phyloP scores from a whole-genome alignment of 257 asterid genomes.

The Misopates orontium region DNA sequence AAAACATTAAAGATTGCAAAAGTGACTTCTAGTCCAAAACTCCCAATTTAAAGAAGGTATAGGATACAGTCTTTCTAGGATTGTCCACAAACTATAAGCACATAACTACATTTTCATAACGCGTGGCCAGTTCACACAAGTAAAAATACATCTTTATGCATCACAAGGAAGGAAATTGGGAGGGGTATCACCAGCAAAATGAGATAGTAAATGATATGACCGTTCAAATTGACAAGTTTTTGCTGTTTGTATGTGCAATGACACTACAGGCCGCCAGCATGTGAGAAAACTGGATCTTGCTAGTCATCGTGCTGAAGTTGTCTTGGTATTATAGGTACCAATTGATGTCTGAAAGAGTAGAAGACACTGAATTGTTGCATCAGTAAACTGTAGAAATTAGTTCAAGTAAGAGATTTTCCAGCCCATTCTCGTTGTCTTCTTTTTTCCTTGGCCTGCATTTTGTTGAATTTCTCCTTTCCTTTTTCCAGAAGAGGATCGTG shows the following conservation, averaged over 20 bases:
- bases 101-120: too few species aligned
- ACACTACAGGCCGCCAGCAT: background rate
- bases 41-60: too few species aligned
- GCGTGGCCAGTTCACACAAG: slow-evolving; percentile 8
- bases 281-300: background rate
- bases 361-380: background rate
- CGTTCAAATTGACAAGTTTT: slow-evolving; percentile 5
- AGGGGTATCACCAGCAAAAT: slow-evolving; percentile 14
- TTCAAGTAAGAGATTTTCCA: slow-evolving; percentile 80
- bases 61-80: too few species aligned
- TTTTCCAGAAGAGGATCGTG: slow-evolving; percentile 95
- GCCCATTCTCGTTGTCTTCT: slow-evolving; percentile 94
- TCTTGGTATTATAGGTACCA: slow-evolving; percentile 2
- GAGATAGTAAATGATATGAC: slow-evolving; percentile 2
- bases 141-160: slow-evolving; percentile 9
- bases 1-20: background rate
- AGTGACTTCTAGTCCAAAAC: too few species aligned
- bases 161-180: background rate
- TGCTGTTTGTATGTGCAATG: slow-evolving; percentile 9
- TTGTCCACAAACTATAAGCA: too few species aligned
- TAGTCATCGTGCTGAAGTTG: slow-evolving; percentile 6
- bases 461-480: slow-evolving; percentile 96
- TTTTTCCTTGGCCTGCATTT: slow-evolving; percentile 83
- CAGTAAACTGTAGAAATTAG: slow-evolving; percentile 8
- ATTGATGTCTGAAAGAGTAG: slow-evolving; percentile 7